These are phyloP conservation scores for Spergularia azorica DNA, from an alignment of 179 eudicot species.

Conservation along the genomic window DNA sequence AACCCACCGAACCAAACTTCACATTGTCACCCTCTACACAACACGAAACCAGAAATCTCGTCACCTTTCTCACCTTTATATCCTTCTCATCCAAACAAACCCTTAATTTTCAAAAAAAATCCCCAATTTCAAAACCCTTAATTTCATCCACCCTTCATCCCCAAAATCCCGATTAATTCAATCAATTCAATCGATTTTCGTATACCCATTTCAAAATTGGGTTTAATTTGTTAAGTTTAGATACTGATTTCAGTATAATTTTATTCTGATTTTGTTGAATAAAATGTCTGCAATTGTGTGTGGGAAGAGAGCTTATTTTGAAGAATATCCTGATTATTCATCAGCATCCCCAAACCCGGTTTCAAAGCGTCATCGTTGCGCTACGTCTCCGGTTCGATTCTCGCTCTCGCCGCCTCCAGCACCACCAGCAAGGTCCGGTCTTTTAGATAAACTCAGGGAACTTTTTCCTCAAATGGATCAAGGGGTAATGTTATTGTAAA, in stretches of 20 bases:
- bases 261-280: background rate
- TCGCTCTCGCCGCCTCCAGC: slow-evolving; percentile 33
- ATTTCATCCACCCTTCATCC: background rate
- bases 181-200: background rate
- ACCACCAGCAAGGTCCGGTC: slow-evolving; percentile 5
- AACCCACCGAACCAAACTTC: background rate
- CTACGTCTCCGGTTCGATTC: slow-evolving; percentile 55
- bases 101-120: background rate
- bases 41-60: background rate
- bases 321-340: slow-evolving; percentile 43
- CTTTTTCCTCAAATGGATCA: slow-evolving; percentile 56
- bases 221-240: too few species aligned
- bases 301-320: slow-evolving; percentile 79
- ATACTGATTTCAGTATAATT: too few species aligned
- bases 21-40: background rate
- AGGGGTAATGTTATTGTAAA: slow-evolving; percentile 43
- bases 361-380: slow-evolving; percentile 55
- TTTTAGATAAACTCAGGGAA: slow-evolving; percentile 41
- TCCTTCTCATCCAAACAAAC: background rate
- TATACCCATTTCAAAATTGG: too few species aligned
- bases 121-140: background rate
- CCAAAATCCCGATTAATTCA: slow-evolving; percentile 13
- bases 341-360: slow-evolving; percentile 44
- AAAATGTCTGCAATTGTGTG: slow-evolving; percentile 80
- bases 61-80: background rate